Base-by-base conservation (phyloP, 768 basidiomycete genomes). In the Lactarius hatsudake region DNA sequence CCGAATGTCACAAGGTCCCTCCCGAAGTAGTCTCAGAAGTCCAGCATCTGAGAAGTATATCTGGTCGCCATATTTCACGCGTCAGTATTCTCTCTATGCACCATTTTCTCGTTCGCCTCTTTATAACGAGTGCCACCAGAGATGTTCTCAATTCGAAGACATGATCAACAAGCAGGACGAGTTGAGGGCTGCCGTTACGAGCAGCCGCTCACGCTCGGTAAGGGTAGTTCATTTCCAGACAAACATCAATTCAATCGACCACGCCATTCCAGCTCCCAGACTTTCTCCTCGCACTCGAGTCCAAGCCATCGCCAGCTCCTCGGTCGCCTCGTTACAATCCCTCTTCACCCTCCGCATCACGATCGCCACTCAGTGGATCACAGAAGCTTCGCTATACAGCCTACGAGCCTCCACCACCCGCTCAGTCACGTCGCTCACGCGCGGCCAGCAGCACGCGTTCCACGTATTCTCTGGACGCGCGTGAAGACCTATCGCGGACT, bases 331-430 rank as follows among this genome's bases (percentile, higher is more conserved):
- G 56, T 55, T 45, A 18, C 36, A 69, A 69, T 20, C 66, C 71
- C 18, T 68, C 69, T 54, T 57, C 65, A 26, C 71, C 71, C 40
- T 67, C 78, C 32, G 61, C 73, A 58, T 63, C 62, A 18, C 73
- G 69, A 43, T 72, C 75, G 55, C 73, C 73, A 20, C 72, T 74
- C 42, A 76, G 78, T n/a, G 68, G 78, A 32, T n/a, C 54, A 17
- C 81, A 76, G 68, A 84, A 85, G 73, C 78, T 93, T 61, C 83
- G 87, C 71, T 93, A 93, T 71, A 79, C 82, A 17, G 87, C 90
- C 36, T 92, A 92, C 73, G 89, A 86, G 28, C 72, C 85, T 1
- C 90, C 90, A 28, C 81, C 79, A 63, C 79, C 81, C 18, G 76
- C 80, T 23, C 69, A 73, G 23, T 68, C 77, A 36, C 78, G 77